Percentiles rank a stretch among this genome's conserved stretches.
phyloP scores from a whole-genome alignment of 2,329 filamentous ascomycete genomes.

The Dactylonectria macrodidyma region DNA sequence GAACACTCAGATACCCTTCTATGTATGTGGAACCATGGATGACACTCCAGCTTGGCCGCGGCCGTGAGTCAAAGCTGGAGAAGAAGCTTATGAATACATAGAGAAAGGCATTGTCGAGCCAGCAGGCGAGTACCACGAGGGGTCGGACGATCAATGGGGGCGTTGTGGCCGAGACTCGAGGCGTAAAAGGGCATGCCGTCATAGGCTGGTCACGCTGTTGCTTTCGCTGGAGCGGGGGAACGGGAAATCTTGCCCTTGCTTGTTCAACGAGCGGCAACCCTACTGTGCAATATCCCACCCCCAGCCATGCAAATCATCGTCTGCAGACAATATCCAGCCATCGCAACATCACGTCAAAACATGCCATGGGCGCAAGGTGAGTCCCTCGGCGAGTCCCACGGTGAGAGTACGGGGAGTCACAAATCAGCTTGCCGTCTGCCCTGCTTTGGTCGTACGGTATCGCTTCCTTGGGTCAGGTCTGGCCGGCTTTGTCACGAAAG shows the following conservation, averaged over 20 bases:
- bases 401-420: slow-evolving; percentile 14
- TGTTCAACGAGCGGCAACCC: too few species aligned
- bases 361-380: slow-evolving; percentile 6
- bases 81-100: neutral
- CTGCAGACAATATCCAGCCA: slow-evolving; percentile 8
- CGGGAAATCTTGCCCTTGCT: neutral
- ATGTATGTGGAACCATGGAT: neutral
- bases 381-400: slow-evolving; percentile 18
- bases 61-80: neutral
- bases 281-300: slow-evolving; percentile 13
- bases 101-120: neutral
- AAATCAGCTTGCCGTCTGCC: too few species aligned
- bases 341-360: neutral
- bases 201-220: slow-evolving; percentile 16
- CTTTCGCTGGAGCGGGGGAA: slow-evolving; percentile 16
- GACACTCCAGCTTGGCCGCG: neutral
- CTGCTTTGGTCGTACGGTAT: too few species aligned
- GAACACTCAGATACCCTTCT: neutral
- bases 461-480: slow-evolving; percentile 2
- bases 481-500: slow-evolving; percentile 1
- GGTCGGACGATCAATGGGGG: slow-evolving; percentile 18
- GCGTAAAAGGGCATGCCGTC: slow-evolving; percentile 22
- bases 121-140: neutral
- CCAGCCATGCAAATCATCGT: slow-evolving; percentile 27
- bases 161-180: slow-evolving; percentile 1